Percentiles rank a stretch among this genome's conserved stretches.
These are phyloP conservation scores for Candida argentea DNA, from an alignment of 805 yeast species.

Conservation along the genomic window DNA sequence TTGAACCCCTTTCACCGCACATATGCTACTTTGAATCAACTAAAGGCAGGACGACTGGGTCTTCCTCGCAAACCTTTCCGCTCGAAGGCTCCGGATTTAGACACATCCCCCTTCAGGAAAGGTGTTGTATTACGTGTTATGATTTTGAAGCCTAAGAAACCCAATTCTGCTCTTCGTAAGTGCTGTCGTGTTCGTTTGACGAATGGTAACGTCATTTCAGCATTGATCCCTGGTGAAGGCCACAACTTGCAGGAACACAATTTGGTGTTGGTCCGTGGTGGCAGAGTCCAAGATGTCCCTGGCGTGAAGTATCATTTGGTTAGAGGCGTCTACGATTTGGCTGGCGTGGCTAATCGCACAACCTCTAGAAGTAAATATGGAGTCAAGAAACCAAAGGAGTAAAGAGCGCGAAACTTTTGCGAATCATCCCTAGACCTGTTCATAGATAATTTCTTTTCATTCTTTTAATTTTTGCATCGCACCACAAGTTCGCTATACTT, in stretches of 20 bases:
- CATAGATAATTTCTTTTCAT: neutral
- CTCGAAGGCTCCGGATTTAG: slow-evolving; percentile 70
- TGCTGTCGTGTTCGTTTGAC: slow-evolving; percentile 91
- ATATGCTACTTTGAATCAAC: slow-evolving; percentile 69
- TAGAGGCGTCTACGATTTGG: slow-evolving; percentile 87
- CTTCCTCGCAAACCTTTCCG: slow-evolving; percentile 40
- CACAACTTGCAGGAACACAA: slow-evolving; percentile 98
- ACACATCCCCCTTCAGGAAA: slow-evolving; percentile 73
- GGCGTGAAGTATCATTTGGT: slow-evolving; percentile 94
- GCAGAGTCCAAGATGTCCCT: slow-evolving; percentile 94
- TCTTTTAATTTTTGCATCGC: neutral
- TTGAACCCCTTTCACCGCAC: slow-evolving; percentile 26
- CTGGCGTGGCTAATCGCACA: slow-evolving; percentile 88
- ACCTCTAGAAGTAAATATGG: slow-evolving; percentile 92
- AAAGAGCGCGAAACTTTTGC: neutral
- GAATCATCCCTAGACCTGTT: neutral
- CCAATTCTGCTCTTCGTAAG: slow-evolving; percentile 96
- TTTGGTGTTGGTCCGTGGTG: slow-evolving; percentile 95
- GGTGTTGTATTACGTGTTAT: slow-evolving; percentile 92
- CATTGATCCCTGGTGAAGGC: slow-evolving; percentile 97
- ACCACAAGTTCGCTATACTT: no score
- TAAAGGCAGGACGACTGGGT: slow-evolving; percentile 52
- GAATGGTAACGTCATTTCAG: slow-evolving; percentile 81
- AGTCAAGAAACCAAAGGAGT: slow-evolving; percentile 62
- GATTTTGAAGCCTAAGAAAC: slow-evolving; percentile 95